phyloP scores from a whole-genome alignment of 2,329 filamentous ascomycete species.

The Pseudocercospora ulei region DNA sequence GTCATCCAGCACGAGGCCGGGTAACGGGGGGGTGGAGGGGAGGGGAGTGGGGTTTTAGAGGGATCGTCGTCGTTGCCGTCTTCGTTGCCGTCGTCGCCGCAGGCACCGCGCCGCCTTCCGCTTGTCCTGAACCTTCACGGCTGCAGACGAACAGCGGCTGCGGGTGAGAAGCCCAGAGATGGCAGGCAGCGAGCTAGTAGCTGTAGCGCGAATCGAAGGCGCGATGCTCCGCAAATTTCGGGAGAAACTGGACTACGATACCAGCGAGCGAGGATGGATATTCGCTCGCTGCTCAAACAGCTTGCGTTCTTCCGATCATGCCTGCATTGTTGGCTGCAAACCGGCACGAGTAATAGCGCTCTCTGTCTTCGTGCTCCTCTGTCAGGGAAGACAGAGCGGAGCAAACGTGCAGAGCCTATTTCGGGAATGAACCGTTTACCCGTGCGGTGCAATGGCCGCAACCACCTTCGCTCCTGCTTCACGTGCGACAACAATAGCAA shows the following conservation, averaged over 20 bases:
- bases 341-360: too few relatives aligned
- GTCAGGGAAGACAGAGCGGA: too few relatives aligned
- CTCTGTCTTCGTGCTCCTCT: too few relatives aligned
- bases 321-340: too few relatives aligned
- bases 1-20: slow-evolving; percentile 17
- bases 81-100: neutral
- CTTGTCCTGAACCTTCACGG: slow-evolving; percentile 4
- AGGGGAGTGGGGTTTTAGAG: slow-evolving; percentile 1
- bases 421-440: too few relatives aligned
- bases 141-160: slow-evolving; percentile 8
- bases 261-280: too few relatives aligned
- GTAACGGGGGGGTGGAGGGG: slow-evolving; percentile 9
- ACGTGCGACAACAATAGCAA: too few relatives aligned
- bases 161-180: slow-evolving; percentile 1
- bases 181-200: slow-evolving; percentile 6
- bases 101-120: slow-evolving; percentile 3
- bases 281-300: too few relatives aligned
- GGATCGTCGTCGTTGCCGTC: slow-evolving; percentile 3
- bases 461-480: too few relatives aligned
- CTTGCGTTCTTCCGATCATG: too few relatives aligned
- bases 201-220: neutral
- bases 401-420: too few relatives aligned
- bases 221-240: slow-evolving; percentile 19
- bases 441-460: too few relatives aligned
- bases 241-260: neutral